Conservation (phyloP, 768 basidiomycete species). For the Rhodosporidiobolus odoratus region DNA sequence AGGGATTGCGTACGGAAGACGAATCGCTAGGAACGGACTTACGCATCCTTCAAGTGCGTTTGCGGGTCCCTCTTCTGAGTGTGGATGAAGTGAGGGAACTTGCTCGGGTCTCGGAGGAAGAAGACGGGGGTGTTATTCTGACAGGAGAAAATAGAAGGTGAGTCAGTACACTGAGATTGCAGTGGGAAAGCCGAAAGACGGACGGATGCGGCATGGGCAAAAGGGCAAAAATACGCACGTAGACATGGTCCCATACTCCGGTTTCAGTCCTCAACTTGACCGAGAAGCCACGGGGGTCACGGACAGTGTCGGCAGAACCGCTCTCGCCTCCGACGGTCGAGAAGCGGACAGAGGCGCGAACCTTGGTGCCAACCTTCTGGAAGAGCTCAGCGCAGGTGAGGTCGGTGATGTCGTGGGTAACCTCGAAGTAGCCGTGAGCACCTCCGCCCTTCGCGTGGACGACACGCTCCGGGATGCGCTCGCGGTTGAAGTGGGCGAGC, state of each 20-base stretch:
- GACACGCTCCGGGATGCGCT: conserved; percentile 52
- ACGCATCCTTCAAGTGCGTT: conserved; percentile 77
- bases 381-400: conserved; percentile 49
- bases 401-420: conserved; percentile 48
- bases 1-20: too few species aligned
- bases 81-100: conserved; percentile 53
- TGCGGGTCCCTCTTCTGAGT: conserved; percentile 65
- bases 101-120: conserved; percentile 47
- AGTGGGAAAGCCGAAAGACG: too few species aligned
- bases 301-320: conserved; percentile 50
- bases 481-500: conserved; percentile 63
- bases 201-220: not conserved
- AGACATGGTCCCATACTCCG: conserved; percentile 51
- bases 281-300: conserved; percentile 51
- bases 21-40: not conserved
- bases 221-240: conserved; percentile 14
- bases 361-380: conserved; percentile 46
- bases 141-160: not conserved
- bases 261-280: conserved; percentile 51
- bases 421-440: conserved; percentile 49
- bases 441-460: conserved; percentile 82
- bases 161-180: not conserved
- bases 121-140: conserved; percentile 46
- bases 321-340: conserved; percentile 53
- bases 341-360: conserved; percentile 43